These are phyloP conservation scores for Ogataea thermomethanolica DNA, from an alignment of 805 yeast species.

Conservation along the genomic window DNA sequence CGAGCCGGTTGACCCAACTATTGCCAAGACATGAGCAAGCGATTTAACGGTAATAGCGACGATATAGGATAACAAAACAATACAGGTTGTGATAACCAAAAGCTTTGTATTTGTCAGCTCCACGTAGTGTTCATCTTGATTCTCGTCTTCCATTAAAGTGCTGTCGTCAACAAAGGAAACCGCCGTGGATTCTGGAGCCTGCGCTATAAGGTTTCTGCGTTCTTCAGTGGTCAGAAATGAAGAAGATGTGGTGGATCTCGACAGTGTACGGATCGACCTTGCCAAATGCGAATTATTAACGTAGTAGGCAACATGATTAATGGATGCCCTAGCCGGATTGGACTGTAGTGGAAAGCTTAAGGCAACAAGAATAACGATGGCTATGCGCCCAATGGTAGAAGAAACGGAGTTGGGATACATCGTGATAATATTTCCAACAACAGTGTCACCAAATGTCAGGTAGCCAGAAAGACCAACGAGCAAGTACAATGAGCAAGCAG, in stretches of 20 bases:
- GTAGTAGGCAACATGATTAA: conserved; percentile 66
- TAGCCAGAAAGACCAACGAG: conserved; percentile 81
- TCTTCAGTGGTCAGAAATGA: conserved; percentile 15
- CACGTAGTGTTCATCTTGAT: conserved; percentile 19
- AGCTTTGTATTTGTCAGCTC: conserved; percentile 31
- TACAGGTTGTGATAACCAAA: conserved; percentile 37
- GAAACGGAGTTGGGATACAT: conserved; percentile 63
- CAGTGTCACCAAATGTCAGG: conserved; percentile 78
- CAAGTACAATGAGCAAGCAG: conserved; percentile 61
- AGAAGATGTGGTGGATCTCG: conserved; percentile 20
- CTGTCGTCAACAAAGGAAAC: conserved; percentile 17
- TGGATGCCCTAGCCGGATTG: conserved; percentile 84
- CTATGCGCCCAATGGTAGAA: conserved; percentile 76
- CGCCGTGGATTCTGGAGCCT: conserved; percentile 10
- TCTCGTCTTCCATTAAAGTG: conserved; percentile 14
- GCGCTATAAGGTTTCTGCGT: conserved; percentile 14
- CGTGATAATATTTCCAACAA: conserved; percentile 74
- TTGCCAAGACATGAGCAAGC: conserved; percentile 75
- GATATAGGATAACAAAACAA: conserved; percentile 53
- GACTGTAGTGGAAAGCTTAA: conserved; percentile 87
- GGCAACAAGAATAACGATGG: conserved; percentile 76
- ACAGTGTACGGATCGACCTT: conserved; percentile 22
- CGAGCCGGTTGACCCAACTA: conserved; percentile 92
- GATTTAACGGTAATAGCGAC: conserved; percentile 68
- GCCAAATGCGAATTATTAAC: conserved; percentile 28